Evolutionary conservation across 2,329 filamentous ascomycete genomes (phyloP), one percentile per base, ranked within the genome.

Genomic region (Atkinsonella hypoxylon): DNA sequence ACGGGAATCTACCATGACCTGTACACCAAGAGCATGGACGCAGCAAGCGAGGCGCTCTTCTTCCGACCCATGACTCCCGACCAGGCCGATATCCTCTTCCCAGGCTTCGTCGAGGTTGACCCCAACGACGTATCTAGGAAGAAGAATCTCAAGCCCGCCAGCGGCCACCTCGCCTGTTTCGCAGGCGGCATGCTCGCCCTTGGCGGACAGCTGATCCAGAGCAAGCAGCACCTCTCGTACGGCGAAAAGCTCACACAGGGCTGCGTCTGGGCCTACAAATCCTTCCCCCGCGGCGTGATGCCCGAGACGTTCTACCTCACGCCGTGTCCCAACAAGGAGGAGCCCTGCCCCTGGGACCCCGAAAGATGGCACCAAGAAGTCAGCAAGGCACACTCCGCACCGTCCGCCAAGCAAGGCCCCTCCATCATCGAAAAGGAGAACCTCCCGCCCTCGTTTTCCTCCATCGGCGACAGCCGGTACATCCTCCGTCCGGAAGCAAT

Each of bases 101-200:
- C 78, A 0, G 82, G 75, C 12, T 62, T 64, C 9, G 54, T 63
- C 4, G 54, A 60, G 30, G 54, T 58, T 18, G 75, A 74, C 70
- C 68, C 71, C 45, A 68, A 66, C 12, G 67, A 75, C 10, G 69
- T 69, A 2, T 66, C 70, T 8, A 22, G 43, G 12, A 42, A 15
- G 9, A 49, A 26, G 42, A 2, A 31, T 6, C 46, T 49, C 20
- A 41, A 15, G 1, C 50, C 47, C 5, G 50, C 52, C 18, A 15
- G 49, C 17, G 52, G 52, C 50, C 52, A 54, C 50, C 47, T 50
- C 17, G 46, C 50, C 11, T 54, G 83, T 61, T 86, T 86, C 62
- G 68, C 83, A 38, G 83, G 83, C 34, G 83, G 82, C 58, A 86
- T 86, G 83, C 79, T 83, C 52, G 82, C 74, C 9, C 69, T 86